phyloP scores from a whole-genome alignment of 176 grass and related monocot genomes.

The Areca catechu region DNA sequence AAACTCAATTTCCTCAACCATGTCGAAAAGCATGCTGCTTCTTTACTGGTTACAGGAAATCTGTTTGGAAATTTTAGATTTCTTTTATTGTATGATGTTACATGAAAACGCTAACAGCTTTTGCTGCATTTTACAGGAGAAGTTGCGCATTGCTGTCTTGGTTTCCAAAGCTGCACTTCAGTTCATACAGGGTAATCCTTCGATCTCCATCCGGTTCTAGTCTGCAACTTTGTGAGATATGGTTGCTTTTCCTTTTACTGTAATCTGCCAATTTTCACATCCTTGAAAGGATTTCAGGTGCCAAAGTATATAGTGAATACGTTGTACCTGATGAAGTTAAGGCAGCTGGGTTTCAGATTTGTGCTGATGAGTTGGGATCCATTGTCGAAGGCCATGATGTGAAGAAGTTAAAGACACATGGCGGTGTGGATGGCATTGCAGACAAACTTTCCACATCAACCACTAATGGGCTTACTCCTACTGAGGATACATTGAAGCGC shows the following conservation, averaged over 20 bases:
- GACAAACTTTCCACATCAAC: background rate
- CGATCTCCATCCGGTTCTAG: background rate
- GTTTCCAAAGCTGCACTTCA: constrained; percentile 22
- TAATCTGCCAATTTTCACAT: no score
- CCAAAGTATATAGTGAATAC: constrained; percentile 1
- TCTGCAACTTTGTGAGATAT: background rate
- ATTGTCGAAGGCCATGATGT: constrained; percentile 14
- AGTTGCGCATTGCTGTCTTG: constrained; percentile 22
- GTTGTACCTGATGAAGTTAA: constrained; percentile 10
- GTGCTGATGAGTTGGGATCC: constrained; percentile 12
- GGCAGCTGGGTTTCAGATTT: constrained; percentile 11
- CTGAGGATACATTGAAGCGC: background rate
- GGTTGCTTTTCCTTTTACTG: no score
- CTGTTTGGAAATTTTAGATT: no score
- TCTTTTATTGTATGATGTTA: no score
- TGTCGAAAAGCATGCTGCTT: no score
- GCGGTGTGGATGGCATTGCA: constrained; percentile 10
- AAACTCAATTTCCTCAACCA: no score
- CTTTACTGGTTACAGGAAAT: no score
- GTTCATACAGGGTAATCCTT: constrained; percentile 10
- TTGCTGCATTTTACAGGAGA: constrained; percentile 12
- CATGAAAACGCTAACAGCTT: no score
- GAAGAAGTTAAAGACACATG: constrained; percentile 14
- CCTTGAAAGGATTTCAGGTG: background rate
- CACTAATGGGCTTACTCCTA: background rate